phyloP scores from a whole-genome alignment of 83 land plant species.

The Larix sibirica region DNA sequence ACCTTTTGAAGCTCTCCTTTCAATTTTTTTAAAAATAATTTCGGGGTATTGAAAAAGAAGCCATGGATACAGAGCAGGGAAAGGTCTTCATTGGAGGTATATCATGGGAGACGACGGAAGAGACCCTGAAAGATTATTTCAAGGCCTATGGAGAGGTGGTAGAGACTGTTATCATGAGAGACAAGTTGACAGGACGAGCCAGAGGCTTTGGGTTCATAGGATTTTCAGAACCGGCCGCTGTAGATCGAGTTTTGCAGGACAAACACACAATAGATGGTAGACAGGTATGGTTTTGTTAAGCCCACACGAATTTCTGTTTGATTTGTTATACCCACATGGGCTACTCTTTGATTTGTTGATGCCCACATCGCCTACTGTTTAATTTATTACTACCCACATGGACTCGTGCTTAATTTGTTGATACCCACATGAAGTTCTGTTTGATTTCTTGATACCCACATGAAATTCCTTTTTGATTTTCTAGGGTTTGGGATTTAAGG shows the following conservation, averaged over 20 bases:
- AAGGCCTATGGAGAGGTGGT: constrained; percentile 49
- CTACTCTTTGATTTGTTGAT: background rate
- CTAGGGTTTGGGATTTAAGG: constrained; percentile 1
- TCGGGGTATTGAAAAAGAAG: background rate
- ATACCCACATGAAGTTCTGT: background rate
- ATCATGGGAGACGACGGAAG: constrained; percentile 66
- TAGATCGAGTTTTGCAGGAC: constrained; percentile 49
- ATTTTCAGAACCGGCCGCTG: constrained; percentile 61
- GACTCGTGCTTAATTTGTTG: background rate
- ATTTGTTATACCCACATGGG: background rate
- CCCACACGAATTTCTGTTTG: background rate
- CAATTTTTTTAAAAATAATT: background rate
- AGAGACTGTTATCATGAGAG: constrained; percentile 71
- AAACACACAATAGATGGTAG: constrained; percentile 68
- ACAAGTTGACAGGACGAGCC: constrained; percentile 57
- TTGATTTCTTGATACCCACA: background rate
- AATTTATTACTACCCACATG: too few species aligned
- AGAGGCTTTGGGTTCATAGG: constrained; percentile 68
- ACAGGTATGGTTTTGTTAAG: constrained; percentile 25
- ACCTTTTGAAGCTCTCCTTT: background rate
- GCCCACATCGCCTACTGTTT: background rate
- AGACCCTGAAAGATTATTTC: constrained; percentile 56
- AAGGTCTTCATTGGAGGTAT: constrained; percentile 68
- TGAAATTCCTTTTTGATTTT: background rate
- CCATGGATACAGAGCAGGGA: constrained; percentile 56